Evolutionary conservation across 352 stramenopile genomes (phyloP).

Genomic region (Globisporangium recalcitrans): DNA sequence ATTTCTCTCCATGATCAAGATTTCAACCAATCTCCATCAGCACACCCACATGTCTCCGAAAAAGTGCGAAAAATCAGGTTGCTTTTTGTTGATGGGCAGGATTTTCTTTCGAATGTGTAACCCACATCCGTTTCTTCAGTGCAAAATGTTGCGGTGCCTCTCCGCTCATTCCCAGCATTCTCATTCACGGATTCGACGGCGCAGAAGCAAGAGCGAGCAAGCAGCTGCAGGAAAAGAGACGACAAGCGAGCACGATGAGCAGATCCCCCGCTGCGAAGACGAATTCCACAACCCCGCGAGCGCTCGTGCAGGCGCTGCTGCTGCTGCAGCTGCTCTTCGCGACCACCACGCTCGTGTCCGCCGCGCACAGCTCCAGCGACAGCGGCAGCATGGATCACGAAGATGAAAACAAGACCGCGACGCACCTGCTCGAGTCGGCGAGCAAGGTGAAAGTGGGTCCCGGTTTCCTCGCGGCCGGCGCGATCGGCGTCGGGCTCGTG

Average conservation of each 20-base stretch:
- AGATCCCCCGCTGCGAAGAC: not conserved
- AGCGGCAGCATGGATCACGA: not conserved
- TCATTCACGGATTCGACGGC: slow-evolving; percentile 7
- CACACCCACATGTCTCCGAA: slow-evolving; percentile 1
- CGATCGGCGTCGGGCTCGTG: slow-evolving; percentile 24
- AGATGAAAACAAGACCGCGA: slow-evolving; percentile 19
- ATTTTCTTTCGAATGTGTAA: not conserved
- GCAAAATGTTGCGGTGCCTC: too few species aligned
- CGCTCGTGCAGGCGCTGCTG: slow-evolving; percentile 4
- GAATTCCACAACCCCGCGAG: not conserved
- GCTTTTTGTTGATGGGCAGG: not conserved
- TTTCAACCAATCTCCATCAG: not conserved
- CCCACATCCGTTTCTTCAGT: not conserved
- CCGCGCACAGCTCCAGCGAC: not conserved
- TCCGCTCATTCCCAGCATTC: not conserved
- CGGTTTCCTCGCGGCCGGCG: slow-evolving; percentile 30
- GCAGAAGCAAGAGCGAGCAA: not conserved
- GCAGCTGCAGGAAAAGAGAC: not conserved
- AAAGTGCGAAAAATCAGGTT: slow-evolving; percentile 17
- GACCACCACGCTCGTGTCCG: not conserved
- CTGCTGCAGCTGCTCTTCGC: slow-evolving; percentile 8
- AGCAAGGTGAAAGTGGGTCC: slow-evolving; percentile 27
- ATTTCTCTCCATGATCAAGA: not conserved
- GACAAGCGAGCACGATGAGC: not conserved
- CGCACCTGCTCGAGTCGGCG: slow-evolving; percentile 24